Percentiles rank a stretch among this genome's conserved stretches.
phyloP scores from a whole-genome alignment of 2,329 filamentous ascomycete species.

The Cordyceps cateniannulata region DNA sequence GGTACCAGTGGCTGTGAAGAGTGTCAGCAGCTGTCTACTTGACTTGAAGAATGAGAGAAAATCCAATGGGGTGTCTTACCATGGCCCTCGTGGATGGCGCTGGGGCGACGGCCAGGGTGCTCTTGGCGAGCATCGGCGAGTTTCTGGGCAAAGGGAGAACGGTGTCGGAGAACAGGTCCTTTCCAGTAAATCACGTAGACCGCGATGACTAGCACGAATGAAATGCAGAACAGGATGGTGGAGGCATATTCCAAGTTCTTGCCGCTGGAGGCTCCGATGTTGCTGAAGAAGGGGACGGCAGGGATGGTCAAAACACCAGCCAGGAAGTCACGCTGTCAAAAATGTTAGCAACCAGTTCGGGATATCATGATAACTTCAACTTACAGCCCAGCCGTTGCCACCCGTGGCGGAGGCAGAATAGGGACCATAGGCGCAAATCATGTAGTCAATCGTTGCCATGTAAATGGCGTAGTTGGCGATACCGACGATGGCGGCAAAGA shows the following conservation, averaged over 20 bases:
- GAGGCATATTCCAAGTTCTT: constrained; percentile 53
- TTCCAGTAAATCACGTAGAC: constrained; percentile 64
- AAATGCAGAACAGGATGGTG: constrained; percentile 58
- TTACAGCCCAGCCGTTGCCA: constrained; percentile 61
- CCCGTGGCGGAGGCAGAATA: constrained; percentile 71
- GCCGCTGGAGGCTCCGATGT: constrained; percentile 42
- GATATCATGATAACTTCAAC: neutral
- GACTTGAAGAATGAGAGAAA: neutral
- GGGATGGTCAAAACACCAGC: constrained; percentile 66
- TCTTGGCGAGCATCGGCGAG: constrained; percentile 40
- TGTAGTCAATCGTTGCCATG: constrained; percentile 73
- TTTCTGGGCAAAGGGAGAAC: constrained; percentile 59
- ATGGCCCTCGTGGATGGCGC: constrained; percentile 19
- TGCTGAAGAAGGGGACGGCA: constrained; percentile 56
- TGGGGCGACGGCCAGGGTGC: constrained; percentile 24
- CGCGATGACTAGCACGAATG: constrained; percentile 53
- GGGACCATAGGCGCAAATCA: constrained; percentile 66
- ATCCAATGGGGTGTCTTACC: neutral
- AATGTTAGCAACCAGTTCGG: neutral
- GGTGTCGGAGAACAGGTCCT: constrained; percentile 51
- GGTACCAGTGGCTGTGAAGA: constrained; percentile 15
- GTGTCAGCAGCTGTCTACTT: constrained; percentile 13
- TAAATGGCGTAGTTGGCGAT: constrained; percentile 71
- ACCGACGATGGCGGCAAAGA: constrained; percentile 60
- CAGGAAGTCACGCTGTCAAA: constrained; percentile 53